phyloP scores from a whole-genome alignment of 176 grass and related monocot species.

The Carex kokanica region DNA sequence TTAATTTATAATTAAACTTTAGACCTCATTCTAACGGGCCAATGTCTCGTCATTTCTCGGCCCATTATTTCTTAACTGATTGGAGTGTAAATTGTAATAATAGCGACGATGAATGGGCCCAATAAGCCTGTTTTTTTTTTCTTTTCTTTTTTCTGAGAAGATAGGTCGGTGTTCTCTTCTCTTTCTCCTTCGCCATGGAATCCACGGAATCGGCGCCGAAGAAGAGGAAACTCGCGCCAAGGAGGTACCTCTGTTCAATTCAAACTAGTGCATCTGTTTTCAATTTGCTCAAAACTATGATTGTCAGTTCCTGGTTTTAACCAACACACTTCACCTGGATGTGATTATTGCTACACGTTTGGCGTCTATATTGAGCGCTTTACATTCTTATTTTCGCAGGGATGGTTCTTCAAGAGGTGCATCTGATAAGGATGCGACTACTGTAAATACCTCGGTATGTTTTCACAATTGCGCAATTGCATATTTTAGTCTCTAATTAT shows the following conservation, averaged over 20 bases:
- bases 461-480: constrained; percentile 1
- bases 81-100: not conserved
- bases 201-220: constrained; percentile 31
- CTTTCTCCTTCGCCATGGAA: not conserved
- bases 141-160: not conserved
- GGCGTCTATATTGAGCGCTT: not conserved
- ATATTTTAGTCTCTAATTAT: not conserved
- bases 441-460: constrained; percentile 30
- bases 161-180: not conserved
- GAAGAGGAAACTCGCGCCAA: constrained; percentile 36
- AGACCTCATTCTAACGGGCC: not conserved
- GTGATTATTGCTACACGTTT: too few species aligned
- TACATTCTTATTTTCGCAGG: constrained; percentile 35
- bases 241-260: not conserved
- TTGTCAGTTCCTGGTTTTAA: not conserved
- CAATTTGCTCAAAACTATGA: not conserved
- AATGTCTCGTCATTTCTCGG: not conserved
- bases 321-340: too few species aligned
- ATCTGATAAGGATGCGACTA: constrained; percentile 40
- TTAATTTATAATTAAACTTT: too few species aligned
- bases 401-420: constrained; percentile 36
- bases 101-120: not conserved
- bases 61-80: not conserved
- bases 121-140: not conserved
- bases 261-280: not conserved